Conservation (phyloP, 2,329 filamentous ascomycete genomes). For the Ilyonectria robusta region DNA sequence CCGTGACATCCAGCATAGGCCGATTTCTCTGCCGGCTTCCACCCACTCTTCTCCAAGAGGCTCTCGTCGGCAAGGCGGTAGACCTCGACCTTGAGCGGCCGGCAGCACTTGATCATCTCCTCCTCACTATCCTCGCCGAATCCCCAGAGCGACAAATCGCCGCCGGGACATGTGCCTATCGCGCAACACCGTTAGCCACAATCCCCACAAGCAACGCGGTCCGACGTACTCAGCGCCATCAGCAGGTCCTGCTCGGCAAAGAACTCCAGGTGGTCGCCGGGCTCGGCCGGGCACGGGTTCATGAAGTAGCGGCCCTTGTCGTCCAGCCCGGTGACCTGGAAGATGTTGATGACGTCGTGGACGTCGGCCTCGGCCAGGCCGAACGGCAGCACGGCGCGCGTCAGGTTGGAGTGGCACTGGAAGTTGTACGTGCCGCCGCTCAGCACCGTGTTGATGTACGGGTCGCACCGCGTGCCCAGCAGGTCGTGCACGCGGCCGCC, state of each 20-base stretch:
- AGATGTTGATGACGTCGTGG: conserved; percentile 89
- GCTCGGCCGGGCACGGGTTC: conserved; percentile 70
- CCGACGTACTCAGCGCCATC: conserved; percentile 65
- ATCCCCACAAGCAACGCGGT: rapidly evolving
- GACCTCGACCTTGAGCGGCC: conserved; percentile 82
- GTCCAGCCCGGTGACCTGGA: conserved; percentile 87
- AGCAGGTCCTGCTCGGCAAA: conserved; percentile 85
- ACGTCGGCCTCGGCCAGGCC: conserved; percentile 81
- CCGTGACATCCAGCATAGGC: conserved; percentile 63
- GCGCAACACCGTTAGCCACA: conserved; percentile 23
- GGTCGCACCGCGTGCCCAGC: conserved; percentile 86
- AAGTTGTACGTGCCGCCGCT: conserved; percentile 81
- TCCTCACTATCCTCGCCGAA: conserved; percentile 78
- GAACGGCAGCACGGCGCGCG: conserved; percentile 77
- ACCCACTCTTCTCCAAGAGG: conserved; percentile 67
- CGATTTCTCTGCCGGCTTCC: conserved; percentile 73
- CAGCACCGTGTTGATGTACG: conserved; percentile 84
- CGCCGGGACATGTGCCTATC: conserved; percentile 80
- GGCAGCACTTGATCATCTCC: conserved; percentile 79
- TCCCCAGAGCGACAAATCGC: conserved; percentile 86
- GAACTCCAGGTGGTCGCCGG: conserved; percentile 78
- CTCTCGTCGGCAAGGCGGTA: conserved; percentile 71
- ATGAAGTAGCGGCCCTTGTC: conserved; percentile 83
- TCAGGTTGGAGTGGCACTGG: conserved; percentile 88
- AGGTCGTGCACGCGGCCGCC: conserved; percentile 83